Evolutionary conservation across 257 asterid genomes (phyloP).

Genomic region (Cynanchum wilfordii): DNA sequence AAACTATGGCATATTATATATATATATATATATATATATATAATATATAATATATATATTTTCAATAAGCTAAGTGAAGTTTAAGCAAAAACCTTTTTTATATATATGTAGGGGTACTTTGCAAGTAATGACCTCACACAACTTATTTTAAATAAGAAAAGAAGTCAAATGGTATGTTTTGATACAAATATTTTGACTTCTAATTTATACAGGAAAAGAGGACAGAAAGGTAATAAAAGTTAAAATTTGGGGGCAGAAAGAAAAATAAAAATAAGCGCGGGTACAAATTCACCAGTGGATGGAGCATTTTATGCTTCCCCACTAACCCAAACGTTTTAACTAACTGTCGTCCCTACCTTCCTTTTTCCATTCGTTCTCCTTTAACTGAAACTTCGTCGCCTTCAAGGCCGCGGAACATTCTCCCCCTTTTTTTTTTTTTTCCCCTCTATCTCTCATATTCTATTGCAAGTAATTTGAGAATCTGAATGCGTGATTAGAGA

Average conservation of each 20-base stretch:
- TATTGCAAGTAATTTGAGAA: background rate
- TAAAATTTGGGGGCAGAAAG: slow-evolving; percentile 11
- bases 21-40: no score
- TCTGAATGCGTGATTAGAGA: background rate
- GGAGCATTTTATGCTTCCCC: slow-evolving; percentile 81
- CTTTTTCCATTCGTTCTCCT: background rate
- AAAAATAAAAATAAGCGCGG: background rate
- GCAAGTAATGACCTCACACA: no score
- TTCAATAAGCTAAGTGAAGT: no score
- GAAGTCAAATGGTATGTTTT: no score
- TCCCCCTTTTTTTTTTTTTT: slow-evolving; percentile 27
- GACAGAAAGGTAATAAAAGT: slow-evolving; percentile 10
- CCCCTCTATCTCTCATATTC: slow-evolving; percentile 15
- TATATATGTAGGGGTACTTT: no score
- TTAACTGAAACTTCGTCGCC: slow-evolving; percentile 25
- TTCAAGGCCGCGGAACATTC: slow-evolving; percentile 36
- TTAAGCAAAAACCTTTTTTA: no score
- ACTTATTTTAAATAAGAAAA: no score
- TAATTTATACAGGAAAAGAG: background rate
- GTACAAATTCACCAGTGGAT: slow-evolving; percentile 29
- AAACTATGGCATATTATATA: no score
- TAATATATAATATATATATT: no score
- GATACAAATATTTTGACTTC: no score
- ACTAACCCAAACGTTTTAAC: slow-evolving; percentile 37
- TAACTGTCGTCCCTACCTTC: slow-evolving; percentile 10